Evolutionary conservation across 441 rosid genomes (phyloP), one percentile per base, ranked within the genome.

Genomic region (Pelargonium cotyledonis): DNA sequence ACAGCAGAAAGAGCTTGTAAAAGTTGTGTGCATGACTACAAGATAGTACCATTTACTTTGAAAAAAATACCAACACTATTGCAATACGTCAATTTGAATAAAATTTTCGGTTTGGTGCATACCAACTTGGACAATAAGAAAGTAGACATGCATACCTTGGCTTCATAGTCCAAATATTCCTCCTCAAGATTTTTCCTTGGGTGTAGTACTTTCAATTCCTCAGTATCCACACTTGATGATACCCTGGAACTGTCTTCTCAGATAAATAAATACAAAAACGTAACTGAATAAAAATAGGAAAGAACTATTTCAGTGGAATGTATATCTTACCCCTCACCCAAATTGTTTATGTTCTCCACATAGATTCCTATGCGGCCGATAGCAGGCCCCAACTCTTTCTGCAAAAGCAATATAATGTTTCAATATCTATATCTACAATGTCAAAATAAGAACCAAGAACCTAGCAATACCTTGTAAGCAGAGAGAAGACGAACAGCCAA

Each of bases 101-200:
- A 31, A 31, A 2, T 31, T 31, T 31, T 31, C 38, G 4, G 3
- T 31, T 31, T 31, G 38, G 38, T 5, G 38, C 38, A 31, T 3
- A 31, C 38, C 38, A 31, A 31, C 40, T 35, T 6, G 40, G 8
- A 35, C 7, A 35, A 6, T 35, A 6, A 5, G 8, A 5, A 5
- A 35, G 40, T 6, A 44, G 49, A 1, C 44, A 35, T 12, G 19
- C 23, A 26, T 78, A 95, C 99, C 93, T 92, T 89, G 72, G 92
- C 85, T 84, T 95, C 99, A 76, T 83, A 89, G 29, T 82, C 89
- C 75, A 90, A 72, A 83, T 95, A 95, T 84, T 90, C 99, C 81
- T 88, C 87, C 84, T 95, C 99, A 11, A 92, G 88, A 86, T 81
- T 81, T 83, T 83, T 85, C 82, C 95, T 95, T 15, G 96, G 98